Evolutionary conservation across 495 filamentous ascomycete genomes (phyloP).

Genomic region (Penicillium manginii): DNA sequence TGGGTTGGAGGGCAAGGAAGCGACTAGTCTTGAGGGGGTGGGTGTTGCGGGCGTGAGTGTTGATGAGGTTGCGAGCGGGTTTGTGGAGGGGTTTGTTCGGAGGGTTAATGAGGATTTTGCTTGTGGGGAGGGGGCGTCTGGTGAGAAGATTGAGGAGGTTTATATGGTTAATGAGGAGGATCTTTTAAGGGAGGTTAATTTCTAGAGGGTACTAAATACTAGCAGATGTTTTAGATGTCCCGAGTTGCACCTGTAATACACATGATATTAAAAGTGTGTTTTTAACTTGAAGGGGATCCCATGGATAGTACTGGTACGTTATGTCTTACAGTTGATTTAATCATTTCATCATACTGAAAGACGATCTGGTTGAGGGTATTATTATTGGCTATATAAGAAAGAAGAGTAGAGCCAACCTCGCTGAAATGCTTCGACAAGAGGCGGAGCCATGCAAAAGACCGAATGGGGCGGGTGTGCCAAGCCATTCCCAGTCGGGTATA

Average conservation of each 20-base stretch:
- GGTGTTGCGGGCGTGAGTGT: slow-evolving; percentile 33
- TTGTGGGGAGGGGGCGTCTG: slow-evolving; percentile 26
- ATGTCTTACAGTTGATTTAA: neutral
- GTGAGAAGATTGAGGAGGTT: slow-evolving; percentile 48
- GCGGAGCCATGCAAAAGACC: slow-evolving; percentile 27
- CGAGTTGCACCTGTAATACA: neutral
- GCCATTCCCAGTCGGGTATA: slow-evolving; percentile 5
- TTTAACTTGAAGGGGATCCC: neutral
- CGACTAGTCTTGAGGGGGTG: slow-evolving; percentile 66
- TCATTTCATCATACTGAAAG: neutral
- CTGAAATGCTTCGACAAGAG: slow-evolving; percentile 30
- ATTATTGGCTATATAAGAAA: slow-evolving; percentile 5
- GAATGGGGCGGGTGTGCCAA: slow-evolving; percentile 6
- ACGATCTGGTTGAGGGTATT: neutral
- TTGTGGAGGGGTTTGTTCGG: slow-evolving; percentile 45
- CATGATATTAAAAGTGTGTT: neutral
- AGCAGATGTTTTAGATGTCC: too few relatives aligned
- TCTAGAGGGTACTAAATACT: too few relatives aligned
- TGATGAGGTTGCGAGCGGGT: slow-evolving; percentile 40
- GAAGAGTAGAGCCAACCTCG: slow-evolving; percentile 27
- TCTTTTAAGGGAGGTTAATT: slow-evolving; percentile 16
- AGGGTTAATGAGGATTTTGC: slow-evolving; percentile 48
- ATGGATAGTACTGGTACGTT: neutral
- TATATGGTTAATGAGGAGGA: slow-evolving; percentile 43
- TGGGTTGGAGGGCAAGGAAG: slow-evolving; percentile 76